phyloP scores from a whole-genome alignment of 140 eudicot genomes.

The Stevia rebaudiana region DNA sequence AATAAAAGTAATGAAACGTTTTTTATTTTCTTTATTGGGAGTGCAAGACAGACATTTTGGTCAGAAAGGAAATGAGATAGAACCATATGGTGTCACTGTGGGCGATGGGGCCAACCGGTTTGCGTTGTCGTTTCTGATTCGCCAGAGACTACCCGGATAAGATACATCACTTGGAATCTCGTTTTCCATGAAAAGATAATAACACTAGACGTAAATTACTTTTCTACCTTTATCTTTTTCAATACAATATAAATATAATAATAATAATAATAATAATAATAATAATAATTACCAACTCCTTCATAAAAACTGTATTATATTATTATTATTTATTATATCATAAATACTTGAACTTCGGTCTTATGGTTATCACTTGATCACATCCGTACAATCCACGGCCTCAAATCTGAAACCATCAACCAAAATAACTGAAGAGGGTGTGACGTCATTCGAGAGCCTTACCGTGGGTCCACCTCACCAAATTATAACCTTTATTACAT shows the following conservation, averaged over 20 bases:
- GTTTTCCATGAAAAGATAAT: slow-evolving; percentile 43
- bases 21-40: background rate
- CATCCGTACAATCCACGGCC: slow-evolving; percentile 15
- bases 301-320: too few relatives aligned
- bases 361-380: background rate
- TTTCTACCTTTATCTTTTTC: background rate
- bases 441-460: slow-evolving; percentile 14
- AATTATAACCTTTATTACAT: slow-evolving; percentile 22
- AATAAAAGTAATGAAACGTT: background rate
- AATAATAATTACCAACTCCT: too few relatives aligned
- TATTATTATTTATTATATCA: too few relatives aligned
- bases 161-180: slow-evolving; percentile 44
- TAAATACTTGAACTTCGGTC: background rate
- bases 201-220: slow-evolving; percentile 13
- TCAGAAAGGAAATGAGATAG: slow-evolving; percentile 19
- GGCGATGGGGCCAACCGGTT: slow-evolving; percentile 34
- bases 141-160: slow-evolving; percentile 43
- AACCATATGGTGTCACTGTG: slow-evolving; percentile 42
- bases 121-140: slow-evolving; percentile 43
- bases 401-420: slow-evolving; percentile 12
- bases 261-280: too few relatives aligned
- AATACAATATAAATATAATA: background rate
- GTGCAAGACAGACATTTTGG: slow-evolving; percentile 26
- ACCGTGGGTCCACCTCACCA: slow-evolving; percentile 29
- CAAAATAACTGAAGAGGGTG: slow-evolving; percentile 27